Percentiles rank a stretch among this genome's conserved stretches.
Conservation (phyloP, 208 protist species). For the Wallacemonas sp. region DNA sequence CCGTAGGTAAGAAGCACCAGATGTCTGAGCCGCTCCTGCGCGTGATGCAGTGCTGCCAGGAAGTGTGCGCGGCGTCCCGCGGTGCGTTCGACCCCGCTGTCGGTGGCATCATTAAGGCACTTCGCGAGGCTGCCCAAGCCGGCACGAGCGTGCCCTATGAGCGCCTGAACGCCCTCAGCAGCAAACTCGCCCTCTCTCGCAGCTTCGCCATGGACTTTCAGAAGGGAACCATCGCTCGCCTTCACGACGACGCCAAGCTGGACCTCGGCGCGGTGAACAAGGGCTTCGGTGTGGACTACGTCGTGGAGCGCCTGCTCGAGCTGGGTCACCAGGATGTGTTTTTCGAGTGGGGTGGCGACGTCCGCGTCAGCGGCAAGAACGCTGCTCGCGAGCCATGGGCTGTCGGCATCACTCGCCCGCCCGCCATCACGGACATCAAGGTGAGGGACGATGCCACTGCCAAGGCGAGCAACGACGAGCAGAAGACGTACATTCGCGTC, state of each 20-base stretch:
- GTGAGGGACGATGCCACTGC: conserved; percentile 17
- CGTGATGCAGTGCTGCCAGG: conserved; percentile 45
- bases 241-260: conserved; percentile 43
- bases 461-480: background rate
- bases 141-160: conserved; percentile 26
- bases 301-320: conserved; percentile 40
- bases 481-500: conserved; percentile 47
- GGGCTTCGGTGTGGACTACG: conserved; percentile 59
- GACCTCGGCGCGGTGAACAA: conserved; percentile 65
- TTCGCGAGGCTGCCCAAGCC: conserved; percentile 25
- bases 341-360: conserved; percentile 72
- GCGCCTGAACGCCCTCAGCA: conserved; percentile 19
- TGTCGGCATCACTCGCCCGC: conserved; percentile 54
- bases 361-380: conserved; percentile 47
- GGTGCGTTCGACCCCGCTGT: conserved; percentile 53
- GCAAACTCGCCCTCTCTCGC: conserved; percentile 36
- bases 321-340: conserved; percentile 41
- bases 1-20: conserved; percentile 41
- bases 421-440: conserved; percentile 35
- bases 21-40: conserved; percentile 54
- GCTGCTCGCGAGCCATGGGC: conserved; percentile 27
- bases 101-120: conserved; percentile 23
- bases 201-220: conserved; percentile 50
- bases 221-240: conserved; percentile 36
- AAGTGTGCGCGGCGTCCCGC: conserved; percentile 47